Conservation (phyloP, 176 grass and related monocot species). For the Poa annua region DNA sequence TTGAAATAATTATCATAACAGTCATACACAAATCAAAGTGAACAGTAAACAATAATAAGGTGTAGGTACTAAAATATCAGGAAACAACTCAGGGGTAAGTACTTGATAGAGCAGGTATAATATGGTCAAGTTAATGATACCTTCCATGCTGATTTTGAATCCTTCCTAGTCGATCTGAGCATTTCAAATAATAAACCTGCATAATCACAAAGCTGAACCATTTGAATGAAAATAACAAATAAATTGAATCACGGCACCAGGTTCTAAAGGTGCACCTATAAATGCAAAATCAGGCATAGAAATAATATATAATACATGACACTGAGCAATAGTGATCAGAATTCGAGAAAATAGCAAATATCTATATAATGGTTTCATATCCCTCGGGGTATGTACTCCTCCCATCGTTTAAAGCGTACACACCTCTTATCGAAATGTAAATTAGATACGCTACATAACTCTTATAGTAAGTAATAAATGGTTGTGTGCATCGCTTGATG, state of each 20-base stretch:
- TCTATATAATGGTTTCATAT: too few species aligned
- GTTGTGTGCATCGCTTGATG: too few species aligned
- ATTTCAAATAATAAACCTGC: slow-evolving; percentile 94
- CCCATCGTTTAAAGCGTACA: too few species aligned
- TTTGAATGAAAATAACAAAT: slow-evolving; percentile 7
- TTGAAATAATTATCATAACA: slow-evolving; percentile 1
- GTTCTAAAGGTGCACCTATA: slow-evolving; percentile 7
- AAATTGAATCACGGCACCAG: slow-evolving; percentile 15
- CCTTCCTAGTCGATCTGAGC: slow-evolving; percentile 84
- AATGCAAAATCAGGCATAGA: slow-evolving; percentile 30
- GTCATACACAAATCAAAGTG: slow-evolving; percentile 15
- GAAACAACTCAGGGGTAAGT: slow-evolving; percentile 31
- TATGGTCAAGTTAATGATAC: slow-evolving; percentile 45
- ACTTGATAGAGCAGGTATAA: slow-evolving; percentile 32
- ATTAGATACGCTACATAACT: too few species aligned
- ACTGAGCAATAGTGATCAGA: slow-evolving; percentile 21
- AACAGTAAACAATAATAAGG: slow-evolving; percentile 6
- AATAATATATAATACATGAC: slow-evolving; percentile 14
- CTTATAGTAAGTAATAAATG: too few species aligned
- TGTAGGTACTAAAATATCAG: not conserved
- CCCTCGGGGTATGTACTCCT: too few species aligned
- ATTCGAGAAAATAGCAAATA: not conserved
- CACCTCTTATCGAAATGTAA: too few species aligned
- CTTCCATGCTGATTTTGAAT: slow-evolving; percentile 95
- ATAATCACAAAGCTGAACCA: slow-evolving; percentile 36